Conservation (phyloP, 2,329 filamentous ascomycete genomes). For the Epichloe hybrida region DNA sequence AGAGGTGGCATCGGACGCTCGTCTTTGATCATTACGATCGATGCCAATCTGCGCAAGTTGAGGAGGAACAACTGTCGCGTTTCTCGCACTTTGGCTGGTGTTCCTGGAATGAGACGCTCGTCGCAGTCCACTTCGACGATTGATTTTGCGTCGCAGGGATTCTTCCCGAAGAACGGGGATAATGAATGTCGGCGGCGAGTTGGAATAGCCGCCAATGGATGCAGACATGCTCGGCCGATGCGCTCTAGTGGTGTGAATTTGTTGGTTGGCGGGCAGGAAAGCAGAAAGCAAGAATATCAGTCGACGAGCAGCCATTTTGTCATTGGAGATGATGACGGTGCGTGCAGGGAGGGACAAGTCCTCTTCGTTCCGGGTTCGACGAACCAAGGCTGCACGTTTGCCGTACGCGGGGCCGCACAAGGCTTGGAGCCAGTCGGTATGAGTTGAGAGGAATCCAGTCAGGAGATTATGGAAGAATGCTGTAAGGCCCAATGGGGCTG, state of each 20-base stretch:
- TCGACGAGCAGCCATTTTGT: constrained; percentile 61
- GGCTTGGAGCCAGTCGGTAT: constrained; percentile 65
- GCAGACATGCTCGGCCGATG: constrained; percentile 54
- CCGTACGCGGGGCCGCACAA: constrained; percentile 54
- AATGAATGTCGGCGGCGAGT: constrained; percentile 50
- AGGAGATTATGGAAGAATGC: constrained; percentile 62
- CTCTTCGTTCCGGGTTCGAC: constrained; percentile 50
- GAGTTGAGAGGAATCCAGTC: constrained; percentile 61
- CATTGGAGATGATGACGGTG: constrained; percentile 56
- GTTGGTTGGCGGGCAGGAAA: constrained; percentile 55
- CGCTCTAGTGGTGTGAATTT: constrained; percentile 31
- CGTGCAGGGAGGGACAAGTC: constrained; percentile 54
- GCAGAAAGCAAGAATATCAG: constrained; percentile 61
- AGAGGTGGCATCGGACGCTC: constrained; percentile 41
- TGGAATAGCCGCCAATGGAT: constrained; percentile 51
- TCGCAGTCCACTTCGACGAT: constrained; percentile 45
- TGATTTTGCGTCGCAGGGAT: constrained; percentile 57
- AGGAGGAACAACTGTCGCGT: constrained; percentile 29
- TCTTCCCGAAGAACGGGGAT: constrained; percentile 44
- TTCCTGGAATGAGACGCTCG: constrained; percentile 43
- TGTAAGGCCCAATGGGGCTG: constrained; percentile 48
- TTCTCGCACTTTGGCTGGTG: constrained; percentile 34
- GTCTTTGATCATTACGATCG: constrained; percentile 36
- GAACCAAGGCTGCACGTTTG: constrained; percentile 36
- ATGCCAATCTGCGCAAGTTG: constrained; percentile 40